phyloP scores from a whole-genome alignment of 257 asterid genomes.

The Salvia miltiorrhiza region DNA sequence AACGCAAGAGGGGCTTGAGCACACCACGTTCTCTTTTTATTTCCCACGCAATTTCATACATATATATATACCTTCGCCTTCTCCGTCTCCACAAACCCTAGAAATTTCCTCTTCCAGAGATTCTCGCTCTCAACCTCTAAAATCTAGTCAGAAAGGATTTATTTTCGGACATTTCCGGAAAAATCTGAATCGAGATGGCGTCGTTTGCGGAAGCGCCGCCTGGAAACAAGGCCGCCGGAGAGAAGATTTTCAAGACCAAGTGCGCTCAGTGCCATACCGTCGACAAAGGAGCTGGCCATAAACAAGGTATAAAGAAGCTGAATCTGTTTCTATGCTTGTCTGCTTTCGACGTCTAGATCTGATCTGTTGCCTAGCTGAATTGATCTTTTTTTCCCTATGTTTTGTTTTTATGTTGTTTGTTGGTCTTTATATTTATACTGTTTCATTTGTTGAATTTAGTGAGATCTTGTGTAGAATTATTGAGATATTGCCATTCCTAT shows the following conservation, averaged over 20 bases:
- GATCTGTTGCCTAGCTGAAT: background rate
- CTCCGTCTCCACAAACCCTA: background rate
- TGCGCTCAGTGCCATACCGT: constrained; percentile 91
- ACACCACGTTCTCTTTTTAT: constrained; percentile 28
- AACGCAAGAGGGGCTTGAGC: constrained; percentile 13
- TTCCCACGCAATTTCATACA: constrained; percentile 9
- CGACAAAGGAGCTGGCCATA: constrained; percentile 81
- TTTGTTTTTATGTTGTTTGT: background rate
- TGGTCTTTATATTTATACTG: background rate
- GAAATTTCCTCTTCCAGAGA: background rate
- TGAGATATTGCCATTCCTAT: background rate
- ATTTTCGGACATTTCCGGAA: background rate
- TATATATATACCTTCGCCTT: constrained; percentile 8
- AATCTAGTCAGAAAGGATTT: background rate
- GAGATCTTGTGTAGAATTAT: constrained; percentile 11
- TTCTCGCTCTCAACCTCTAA: background rate
- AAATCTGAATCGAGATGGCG: constrained; percentile 42
- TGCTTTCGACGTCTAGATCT: constrained; percentile 16
- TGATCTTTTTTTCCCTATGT: background rate
- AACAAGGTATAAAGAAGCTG: constrained; percentile 49
- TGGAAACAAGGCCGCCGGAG: constrained; percentile 56
- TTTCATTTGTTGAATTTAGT: constrained; percentile 9
- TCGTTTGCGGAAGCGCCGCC: constrained; percentile 65
- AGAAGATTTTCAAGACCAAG: constrained; percentile 71
- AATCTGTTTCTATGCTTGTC: background rate